Evolutionary conservation across 1,284 basidiomycete genomes (phyloP), one percentile per base, ranked within the genome.

Genomic region (Boletus smithii): DNA sequence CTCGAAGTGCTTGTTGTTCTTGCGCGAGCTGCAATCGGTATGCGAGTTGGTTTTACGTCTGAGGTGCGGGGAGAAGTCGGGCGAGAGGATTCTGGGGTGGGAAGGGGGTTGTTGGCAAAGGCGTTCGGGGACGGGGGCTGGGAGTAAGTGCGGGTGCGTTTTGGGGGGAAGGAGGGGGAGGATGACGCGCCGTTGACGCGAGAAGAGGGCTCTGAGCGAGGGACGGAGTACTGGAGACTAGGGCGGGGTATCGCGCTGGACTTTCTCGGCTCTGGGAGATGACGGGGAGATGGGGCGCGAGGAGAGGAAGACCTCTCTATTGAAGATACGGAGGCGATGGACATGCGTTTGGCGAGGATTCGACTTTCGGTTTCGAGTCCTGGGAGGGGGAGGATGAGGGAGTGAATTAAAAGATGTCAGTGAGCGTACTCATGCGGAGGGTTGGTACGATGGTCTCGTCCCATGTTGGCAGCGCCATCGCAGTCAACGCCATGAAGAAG

Each of bases 311-410:
- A 51, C 24, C 48, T 41, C 24, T 73, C 73, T n/a, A 57, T 34
- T 5, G 81, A 81, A 17, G 73, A 70, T 41, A 86, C 73, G 39
- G 86, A 87, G 24, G 83, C 74, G 51, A 81, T 77, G 44, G 86
- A 88, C 63, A 89, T 80, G 50, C 86, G 81, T 55, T 79, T 81
- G 29, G 87, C 73, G 50, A 89, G 72, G 16, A 79, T 79, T 34
- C 79, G 75, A 58, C 85, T 87, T 69, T 89, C 86, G 53, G 71
- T 76, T 67, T 89, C 80, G 16, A 89, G 76, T 48, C 86, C 87
- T 89, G 57, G 32, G 2, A 7, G 7, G 6, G 1, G n/a, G 11
- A 4, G 3, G 10, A 3, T 18, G 16, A 27, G 16, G n/a, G n/a
- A n/a, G n/a, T n/a, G n/a, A n/a, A n/a, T n/a, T n/a, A 8, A 29